phyloP scores from a whole-genome alignment of 73 alveolate genomes.

The Stentor roeselii region DNA sequence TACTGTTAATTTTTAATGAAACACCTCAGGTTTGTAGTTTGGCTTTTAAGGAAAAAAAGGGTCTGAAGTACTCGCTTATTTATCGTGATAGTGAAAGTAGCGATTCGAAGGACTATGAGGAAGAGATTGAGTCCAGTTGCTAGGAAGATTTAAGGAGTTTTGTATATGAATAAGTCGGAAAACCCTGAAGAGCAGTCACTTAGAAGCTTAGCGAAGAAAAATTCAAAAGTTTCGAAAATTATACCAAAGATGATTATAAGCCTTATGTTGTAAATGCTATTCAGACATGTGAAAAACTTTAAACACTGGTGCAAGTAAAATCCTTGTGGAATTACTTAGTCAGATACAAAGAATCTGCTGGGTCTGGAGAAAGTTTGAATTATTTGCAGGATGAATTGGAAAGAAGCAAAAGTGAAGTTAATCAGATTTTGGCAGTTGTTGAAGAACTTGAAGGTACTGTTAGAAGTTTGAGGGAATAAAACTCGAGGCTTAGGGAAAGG shows the following conservation, averaged over 20 bases:
- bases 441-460: neutral
- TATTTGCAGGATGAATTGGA: neutral
- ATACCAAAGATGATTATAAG: too few species aligned
- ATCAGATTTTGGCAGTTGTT: constrained; percentile 2
- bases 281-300: constrained; percentile 29
- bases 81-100: constrained; percentile 1
- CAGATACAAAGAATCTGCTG: constrained; percentile 9
- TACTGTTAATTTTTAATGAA: neutral
- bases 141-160: neutral
- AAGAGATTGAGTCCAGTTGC: neutral
- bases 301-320: constrained; percentile 32
- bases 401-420: neutral
- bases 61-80: neutral
- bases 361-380: neutral
- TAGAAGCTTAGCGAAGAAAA: too few species aligned
- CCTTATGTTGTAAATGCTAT: too few species aligned
- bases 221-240: too few species aligned
- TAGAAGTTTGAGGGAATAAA: constrained; percentile 15
- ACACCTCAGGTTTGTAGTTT: neutral
- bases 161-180: neutral
- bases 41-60: neutral
- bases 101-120: neutral
- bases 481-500: constrained; percentile 35
- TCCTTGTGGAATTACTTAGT: constrained; percentile 18
- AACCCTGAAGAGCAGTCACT: too few species aligned